These are phyloP conservation scores for Zygoascus hellenicus DNA, from an alignment of 1,139 yeast genomes.

Conservation along the genomic window DNA sequence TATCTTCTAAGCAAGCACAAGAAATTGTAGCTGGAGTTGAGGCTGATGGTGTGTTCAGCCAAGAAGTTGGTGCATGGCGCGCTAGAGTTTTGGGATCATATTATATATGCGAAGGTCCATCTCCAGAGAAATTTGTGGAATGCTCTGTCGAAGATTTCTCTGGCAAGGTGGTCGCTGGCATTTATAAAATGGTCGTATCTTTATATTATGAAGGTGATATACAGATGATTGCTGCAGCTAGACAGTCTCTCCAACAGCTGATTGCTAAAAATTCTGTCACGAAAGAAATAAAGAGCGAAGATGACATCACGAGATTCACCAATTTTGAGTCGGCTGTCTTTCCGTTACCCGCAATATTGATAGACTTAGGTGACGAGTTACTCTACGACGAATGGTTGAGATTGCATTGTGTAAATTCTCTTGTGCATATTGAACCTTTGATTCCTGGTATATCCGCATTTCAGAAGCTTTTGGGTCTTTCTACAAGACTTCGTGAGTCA, in stretches of 20 bases:
- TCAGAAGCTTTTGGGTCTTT: not conserved
- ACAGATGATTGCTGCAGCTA: slow-evolving; percentile 4
- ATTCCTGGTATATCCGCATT: slow-evolving; percentile 4
- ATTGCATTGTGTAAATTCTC: slow-evolving; percentile 3
- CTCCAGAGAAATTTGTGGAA: not conserved
- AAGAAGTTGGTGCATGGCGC: slow-evolving; percentile 4
- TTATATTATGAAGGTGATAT: slow-evolving; percentile 2
- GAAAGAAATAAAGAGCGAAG: not conserved
- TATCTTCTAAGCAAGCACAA: not conserved
- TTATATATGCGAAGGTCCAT: not conserved
- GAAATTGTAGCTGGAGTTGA: not conserved
- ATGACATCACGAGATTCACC: not conserved
- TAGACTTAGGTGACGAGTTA: not conserved
- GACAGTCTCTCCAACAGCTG: slow-evolving; percentile 4
- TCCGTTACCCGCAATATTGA: not conserved
- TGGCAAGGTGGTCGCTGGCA: not conserved
- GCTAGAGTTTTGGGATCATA: slow-evolving; percentile 3
- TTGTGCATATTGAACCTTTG: not conserved
- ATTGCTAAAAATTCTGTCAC: not conserved
- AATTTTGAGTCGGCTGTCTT: not conserved
- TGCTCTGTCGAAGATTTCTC: not conserved
- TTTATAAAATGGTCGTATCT: not conserved
- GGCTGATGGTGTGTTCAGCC: not conserved
- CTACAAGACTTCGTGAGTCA: not conserved
- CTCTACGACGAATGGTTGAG: slow-evolving; percentile 9